These are phyloP conservation scores for Phytophthora cactorum DNA, from an alignment of 352 stramenopile species.

Conservation along the genomic window DNA sequence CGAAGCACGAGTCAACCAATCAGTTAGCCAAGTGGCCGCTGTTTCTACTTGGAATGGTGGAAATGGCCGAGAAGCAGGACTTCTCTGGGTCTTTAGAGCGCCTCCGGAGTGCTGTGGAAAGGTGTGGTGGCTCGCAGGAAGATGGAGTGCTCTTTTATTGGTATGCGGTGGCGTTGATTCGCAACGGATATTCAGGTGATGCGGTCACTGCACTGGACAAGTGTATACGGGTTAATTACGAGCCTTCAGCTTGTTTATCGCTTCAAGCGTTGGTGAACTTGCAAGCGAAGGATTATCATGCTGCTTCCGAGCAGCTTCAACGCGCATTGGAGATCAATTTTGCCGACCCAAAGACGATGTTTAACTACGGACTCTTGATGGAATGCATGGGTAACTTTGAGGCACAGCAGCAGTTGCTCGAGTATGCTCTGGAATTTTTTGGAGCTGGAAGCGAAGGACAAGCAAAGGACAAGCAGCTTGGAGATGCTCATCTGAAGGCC, in stretches of 20 bases:
- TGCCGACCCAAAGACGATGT: constrained; percentile 51
- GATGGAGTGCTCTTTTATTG: constrained; percentile 55
- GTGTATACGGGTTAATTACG: constrained; percentile 56
- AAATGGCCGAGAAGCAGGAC: constrained; percentile 37
- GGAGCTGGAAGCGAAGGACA: background rate
- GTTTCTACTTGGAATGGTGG: constrained; percentile 54
- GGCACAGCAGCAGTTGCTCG: constrained; percentile 68
- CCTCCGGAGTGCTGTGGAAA: constrained; percentile 33
- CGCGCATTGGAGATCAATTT: constrained; percentile 66
- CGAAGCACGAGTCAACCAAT: constrained; percentile 6
- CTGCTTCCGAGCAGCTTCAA: constrained; percentile 54
- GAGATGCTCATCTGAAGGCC: background rate
- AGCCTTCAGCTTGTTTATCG: constrained; percentile 53
- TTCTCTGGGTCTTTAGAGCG: constrained; percentile 31
- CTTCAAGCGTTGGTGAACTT: constrained; percentile 57
- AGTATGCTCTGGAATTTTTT: constrained; percentile 41
- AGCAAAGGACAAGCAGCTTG: background rate
- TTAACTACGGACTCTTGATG: constrained; percentile 78
- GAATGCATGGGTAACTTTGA: constrained; percentile 48
- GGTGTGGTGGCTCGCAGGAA: background rate
- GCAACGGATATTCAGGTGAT: constrained; percentile 20
- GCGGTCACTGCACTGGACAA: constrained; percentile 44
- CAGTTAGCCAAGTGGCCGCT: constrained; percentile 34
- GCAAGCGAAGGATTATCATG: constrained; percentile 40
- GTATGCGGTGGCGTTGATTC: constrained; percentile 56